Conservation (phyloP, 805 yeast genomes). For the Sungouiella blattae region DNA sequence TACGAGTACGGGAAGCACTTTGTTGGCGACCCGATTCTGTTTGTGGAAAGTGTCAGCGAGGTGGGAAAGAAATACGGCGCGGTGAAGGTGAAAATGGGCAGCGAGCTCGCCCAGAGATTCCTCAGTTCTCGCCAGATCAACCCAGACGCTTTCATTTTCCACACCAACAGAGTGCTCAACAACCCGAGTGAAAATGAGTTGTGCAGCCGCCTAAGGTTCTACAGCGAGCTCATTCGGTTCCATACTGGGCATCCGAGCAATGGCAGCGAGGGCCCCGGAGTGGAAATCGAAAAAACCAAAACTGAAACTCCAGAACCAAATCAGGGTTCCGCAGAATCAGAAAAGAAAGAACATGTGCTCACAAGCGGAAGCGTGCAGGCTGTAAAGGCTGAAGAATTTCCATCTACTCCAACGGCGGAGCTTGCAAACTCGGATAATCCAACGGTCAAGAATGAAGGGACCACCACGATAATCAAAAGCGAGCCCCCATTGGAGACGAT, state of each 20-base stretch:
- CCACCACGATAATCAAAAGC: neutral
- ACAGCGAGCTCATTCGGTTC: conserved; percentile 42
- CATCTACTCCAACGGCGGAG: too few species aligned
- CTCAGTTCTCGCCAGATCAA: conserved; percentile 29
- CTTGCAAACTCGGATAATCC: neutral
- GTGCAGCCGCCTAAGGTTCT: conserved; percentile 44
- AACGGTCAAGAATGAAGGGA: neutral
- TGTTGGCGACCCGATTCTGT: conserved; percentile 57
- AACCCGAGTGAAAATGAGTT: conserved; percentile 43
- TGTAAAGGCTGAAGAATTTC: too few species aligned
- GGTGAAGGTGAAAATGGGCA: conserved; percentile 67
- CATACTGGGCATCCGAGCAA: conserved; percentile 21
- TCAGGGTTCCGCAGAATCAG: neutral
- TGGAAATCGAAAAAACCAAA: neutral
- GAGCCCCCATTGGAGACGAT: neutral
- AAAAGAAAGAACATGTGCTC: neutral
- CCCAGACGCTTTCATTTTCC: conserved; percentile 50
- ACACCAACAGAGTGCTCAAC: conserved; percentile 46
- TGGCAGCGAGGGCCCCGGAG: conserved; percentile 8
- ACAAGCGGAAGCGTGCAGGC: too few species aligned
- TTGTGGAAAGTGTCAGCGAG: conserved; percentile 50
- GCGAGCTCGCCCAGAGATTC: conserved; percentile 14
- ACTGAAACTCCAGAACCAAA: neutral
- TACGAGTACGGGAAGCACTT: conserved; percentile 50
- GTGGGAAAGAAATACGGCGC: conserved; percentile 68